Evolutionary conservation across 148 eudicot genomes (phyloP).

Genomic region (Diospyros kaki): DNA sequence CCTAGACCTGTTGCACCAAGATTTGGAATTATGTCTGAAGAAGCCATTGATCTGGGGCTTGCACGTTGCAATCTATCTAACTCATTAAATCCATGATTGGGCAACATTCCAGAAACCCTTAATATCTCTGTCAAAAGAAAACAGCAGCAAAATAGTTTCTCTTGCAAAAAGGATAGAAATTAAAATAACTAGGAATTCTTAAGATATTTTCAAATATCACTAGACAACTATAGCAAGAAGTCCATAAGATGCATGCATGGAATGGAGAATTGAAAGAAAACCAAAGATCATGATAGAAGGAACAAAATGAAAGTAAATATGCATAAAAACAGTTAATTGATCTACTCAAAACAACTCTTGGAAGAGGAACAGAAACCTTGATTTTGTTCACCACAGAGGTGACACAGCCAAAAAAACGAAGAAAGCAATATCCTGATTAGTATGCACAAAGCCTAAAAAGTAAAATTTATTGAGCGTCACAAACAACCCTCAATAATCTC

Average conservation of each 20-base stretch:
- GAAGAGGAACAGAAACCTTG: too few relatives aligned
- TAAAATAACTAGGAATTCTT: too few relatives aligned
- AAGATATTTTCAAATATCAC: background rate
- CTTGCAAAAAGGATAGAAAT: background rate
- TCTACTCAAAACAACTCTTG: too few relatives aligned
- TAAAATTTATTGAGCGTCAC: too few relatives aligned
- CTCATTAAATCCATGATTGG: conserved; percentile 34
- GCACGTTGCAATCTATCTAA: conserved; percentile 39
- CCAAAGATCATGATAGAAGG: conserved; percentile 1
- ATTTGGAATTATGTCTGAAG: conserved; percentile 30
- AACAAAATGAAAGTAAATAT: background rate
- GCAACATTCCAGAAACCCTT: conserved; percentile 31
- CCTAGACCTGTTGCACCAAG: conserved; percentile 31
- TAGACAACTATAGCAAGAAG: background rate
- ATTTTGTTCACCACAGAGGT: too few relatives aligned
- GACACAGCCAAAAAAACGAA: too few relatives aligned
- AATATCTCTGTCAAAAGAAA: conserved; percentile 35
- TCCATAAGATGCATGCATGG: background rate
- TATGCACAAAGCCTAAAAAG: too few relatives aligned
- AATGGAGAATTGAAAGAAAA: background rate
- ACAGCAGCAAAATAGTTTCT: background rate
- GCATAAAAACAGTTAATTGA: too few relatives aligned
- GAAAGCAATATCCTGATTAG: too few relatives aligned
- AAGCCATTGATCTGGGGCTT: conserved; percentile 40
- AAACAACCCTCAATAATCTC: too few relatives aligned